Base-by-base conservation (phyloP, 768 basidiomycete genomes). In the Clitopilus hobsonii region DNA sequence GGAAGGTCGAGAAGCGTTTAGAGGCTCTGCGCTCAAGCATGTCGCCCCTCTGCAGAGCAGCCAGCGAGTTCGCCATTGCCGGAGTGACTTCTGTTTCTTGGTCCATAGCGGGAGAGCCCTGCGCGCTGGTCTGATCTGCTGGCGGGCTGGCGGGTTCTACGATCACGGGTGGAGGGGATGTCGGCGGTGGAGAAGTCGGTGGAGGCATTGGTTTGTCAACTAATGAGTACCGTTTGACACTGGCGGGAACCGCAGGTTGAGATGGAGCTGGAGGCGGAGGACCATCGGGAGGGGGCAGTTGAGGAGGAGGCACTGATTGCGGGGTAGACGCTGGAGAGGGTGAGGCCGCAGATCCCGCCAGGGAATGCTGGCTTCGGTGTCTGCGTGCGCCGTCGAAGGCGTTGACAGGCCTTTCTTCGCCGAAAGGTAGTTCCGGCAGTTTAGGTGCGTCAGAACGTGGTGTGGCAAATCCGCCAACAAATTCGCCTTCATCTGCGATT, bases 1-100 rank as follows among this genome's bases (percentile, higher is more conserved):
- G 91, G 67, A 96, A 98, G 1, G 87, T 86, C 38, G 94, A 97
- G 72, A 94, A 98, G 0, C 97, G 89, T 67, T 98, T 98, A 20
- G 91, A 94, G 16, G 96, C 96, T 47, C 96, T 80, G 20, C 96
- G 84, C 62, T 94, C 92, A 32, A 98, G 80, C 0, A 85, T 80
- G 60, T 95, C 94, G 51, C 83, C 86, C 63, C 88, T 85, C 70
- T 95, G 89, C 47, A 99, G 77, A 6, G 94, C 94, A 6, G 91
- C 93, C 8, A 98, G 79, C 5, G 91, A 89, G 63, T 83, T 83
- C 51, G 89, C 89, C 23, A 91, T 83, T 0, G 82, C 87, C 30
- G 88, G 86, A 11, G 74, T 67, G 24, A 71, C 66, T 22, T 73
- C 71, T 1, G 70, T 65, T 18, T 76, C 72, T 6, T 79, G 72